Conservation (phyloP, 495 filamentous ascomycete species). For the Penicillium herquei region DNA sequence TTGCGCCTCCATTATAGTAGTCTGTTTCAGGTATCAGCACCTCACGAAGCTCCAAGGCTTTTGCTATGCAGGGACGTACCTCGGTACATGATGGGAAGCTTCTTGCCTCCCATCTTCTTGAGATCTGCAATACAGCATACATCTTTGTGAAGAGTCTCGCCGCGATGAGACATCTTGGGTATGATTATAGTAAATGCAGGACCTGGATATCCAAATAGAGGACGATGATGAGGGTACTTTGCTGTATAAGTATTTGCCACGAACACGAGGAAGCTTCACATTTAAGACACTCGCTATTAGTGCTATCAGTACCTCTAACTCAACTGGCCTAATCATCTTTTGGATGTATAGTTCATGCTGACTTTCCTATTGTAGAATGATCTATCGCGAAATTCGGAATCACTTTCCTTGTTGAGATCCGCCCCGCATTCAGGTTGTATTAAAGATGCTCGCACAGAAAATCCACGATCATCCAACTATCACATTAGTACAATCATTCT, state of each 20-base stretch:
- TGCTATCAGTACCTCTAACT: too few species aligned
- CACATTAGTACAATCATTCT: neutral
- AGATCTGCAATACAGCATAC: slow-evolving; percentile 36
- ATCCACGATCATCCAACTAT: neutral
- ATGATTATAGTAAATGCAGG: neutral
- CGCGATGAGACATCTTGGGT: slow-evolving; percentile 30
- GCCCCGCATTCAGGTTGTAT: slow-evolving; percentile 2
- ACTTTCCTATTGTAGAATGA: neutral
- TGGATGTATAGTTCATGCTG: neutral
- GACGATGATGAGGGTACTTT: too few species aligned
- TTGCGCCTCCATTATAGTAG: slow-evolving; percentile 52
- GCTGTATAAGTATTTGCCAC: too few species aligned
- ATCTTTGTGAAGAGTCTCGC: slow-evolving; percentile 31
- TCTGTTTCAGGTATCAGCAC: slow-evolving; percentile 22
- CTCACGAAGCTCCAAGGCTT: neutral
- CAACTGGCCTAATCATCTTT: neutral
- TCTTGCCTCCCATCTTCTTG: slow-evolving; percentile 27
- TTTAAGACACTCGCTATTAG: too few species aligned
- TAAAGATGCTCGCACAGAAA: slow-evolving; percentile 2
- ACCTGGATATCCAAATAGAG: too few species aligned
- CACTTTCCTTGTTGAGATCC: slow-evolving; percentile 6
- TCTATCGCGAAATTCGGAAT: slow-evolving; percentile 6
- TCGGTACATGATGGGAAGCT: slow-evolving; percentile 27
- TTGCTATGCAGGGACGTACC: slow-evolving; percentile 15
- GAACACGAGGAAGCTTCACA: too few species aligned